phyloP scores from a whole-genome alignment of 2,329 filamentous ascomycete species.

The Orbilia quercus region DNA sequence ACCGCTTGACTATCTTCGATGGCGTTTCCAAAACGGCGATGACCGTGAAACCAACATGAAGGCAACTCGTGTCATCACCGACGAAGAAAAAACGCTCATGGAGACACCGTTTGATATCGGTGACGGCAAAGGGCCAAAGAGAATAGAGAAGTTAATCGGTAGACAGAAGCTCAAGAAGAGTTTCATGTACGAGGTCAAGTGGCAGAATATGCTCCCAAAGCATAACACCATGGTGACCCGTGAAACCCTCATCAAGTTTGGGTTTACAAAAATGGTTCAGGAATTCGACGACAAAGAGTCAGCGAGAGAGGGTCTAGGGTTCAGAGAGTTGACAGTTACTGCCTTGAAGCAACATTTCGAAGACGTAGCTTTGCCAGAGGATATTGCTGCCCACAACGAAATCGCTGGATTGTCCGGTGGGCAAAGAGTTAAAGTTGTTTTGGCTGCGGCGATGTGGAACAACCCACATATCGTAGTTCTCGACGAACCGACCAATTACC shows the following conservation, averaged over 20 bases:
- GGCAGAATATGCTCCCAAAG: conserved; percentile 88
- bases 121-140: conserved; percentile 80
- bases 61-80: conserved; percentile 90
- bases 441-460: conserved; percentile 97
- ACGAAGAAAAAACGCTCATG: conserved; percentile 88
- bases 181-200: conserved; percentile 97
- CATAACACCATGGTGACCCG: conserved; percentile 91
- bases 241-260: conserved; percentile 85
- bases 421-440: conserved; percentile 98
- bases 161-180: conserved; percentile 99
- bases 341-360: conserved; percentile 98
- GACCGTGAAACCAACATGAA: conserved; percentile 98
- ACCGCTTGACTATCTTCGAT: conserved; percentile 97
- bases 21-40: conserved; percentile 96
- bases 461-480: conserved; percentile 97
- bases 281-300: conserved; percentile 99
- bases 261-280: conserved; percentile 92
- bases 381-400: conserved; percentile 99
- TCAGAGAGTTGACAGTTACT: conserved; percentile 90
- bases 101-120: conserved; percentile 86
- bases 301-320: conserved; percentile 96
- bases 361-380: conserved; percentile 92
- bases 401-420: conserved; percentile 95
- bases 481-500: conserved; percentile 98
- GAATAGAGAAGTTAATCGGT: conserved; percentile 89